Conservation (phyloP, 805 yeast genomes). For the Wickerhamomyces queroliae region DNA sequence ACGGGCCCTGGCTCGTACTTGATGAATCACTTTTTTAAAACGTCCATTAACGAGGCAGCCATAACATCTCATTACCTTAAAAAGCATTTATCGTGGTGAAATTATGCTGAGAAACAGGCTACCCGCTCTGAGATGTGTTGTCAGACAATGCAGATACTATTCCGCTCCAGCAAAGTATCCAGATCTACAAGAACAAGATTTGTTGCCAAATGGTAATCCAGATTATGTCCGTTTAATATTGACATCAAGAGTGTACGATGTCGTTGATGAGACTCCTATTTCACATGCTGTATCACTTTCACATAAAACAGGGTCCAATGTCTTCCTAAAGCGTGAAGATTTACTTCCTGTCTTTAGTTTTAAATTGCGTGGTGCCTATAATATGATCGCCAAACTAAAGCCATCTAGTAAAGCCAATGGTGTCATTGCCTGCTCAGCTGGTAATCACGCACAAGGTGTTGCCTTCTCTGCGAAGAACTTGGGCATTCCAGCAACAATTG, state of each 20-base stretch:
- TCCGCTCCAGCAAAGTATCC: conserved; percentile 10
- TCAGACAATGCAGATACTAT: not conserved
- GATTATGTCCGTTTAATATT: conserved; percentile 88
- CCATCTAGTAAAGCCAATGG: conserved; percentile 61
- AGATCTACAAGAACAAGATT: conserved; percentile 37
- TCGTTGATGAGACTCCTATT: conserved; percentile 84
- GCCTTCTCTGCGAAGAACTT: conserved; percentile 85
- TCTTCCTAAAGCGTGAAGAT: conserved; percentile 86
- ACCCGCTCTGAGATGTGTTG: not conserved
- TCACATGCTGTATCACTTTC: conserved; percentile 71
- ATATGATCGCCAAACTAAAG: conserved; percentile 87
- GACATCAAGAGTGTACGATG: conserved; percentile 93
- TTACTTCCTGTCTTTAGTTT: conserved; percentile 91
- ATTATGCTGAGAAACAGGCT: not conserved
- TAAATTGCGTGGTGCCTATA: conserved; percentile 96
- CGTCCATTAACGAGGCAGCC: no score
- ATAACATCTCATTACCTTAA: no score
- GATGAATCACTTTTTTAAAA: no score
- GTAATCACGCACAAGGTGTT: conserved; percentile 99
- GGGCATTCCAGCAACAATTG: conserved; percentile 91
- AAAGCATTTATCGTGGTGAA: no score
- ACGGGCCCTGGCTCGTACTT: no score
- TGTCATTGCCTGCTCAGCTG: conserved; percentile 97
- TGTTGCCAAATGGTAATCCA: conserved; percentile 63
- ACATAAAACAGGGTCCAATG: conserved; percentile 67